Conservation (phyloP, 192 early-diverging fungal genomes). For the Mortierella claussenii region DNA sequence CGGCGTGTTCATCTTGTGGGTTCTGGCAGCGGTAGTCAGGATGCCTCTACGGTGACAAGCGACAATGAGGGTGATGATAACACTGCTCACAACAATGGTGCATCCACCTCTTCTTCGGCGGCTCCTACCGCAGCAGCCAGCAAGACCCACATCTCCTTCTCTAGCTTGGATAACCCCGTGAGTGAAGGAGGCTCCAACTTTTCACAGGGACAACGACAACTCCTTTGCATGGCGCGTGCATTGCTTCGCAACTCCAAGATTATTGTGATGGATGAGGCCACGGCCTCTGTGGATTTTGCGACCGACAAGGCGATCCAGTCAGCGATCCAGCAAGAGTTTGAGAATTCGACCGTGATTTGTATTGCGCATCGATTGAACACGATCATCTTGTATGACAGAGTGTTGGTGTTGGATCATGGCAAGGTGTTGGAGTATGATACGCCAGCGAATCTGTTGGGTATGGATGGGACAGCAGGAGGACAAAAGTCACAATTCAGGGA, state of each 20-base stretch:
- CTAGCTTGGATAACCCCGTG: constrained; percentile 60
- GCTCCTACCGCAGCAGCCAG: background rate
- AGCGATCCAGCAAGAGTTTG: constrained; percentile 81
- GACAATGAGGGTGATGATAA: constrained; percentile 28
- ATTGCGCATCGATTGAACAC: constrained; percentile 89
- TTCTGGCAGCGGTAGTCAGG: constrained; percentile 11
- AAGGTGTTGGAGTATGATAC: constrained; percentile 83
- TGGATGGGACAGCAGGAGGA: constrained; percentile 45
- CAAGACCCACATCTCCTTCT: constrained; percentile 53
- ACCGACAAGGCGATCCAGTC: constrained; percentile 87
- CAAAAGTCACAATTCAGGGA: constrained; percentile 70
- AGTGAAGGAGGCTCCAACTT: constrained; percentile 81
- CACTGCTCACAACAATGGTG: background rate
- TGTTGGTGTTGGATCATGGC: constrained; percentile 80
- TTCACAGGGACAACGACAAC: constrained; percentile 83
- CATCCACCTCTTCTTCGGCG: constrained; percentile 4
- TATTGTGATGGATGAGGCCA: constrained; percentile 90
- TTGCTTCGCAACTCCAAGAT: constrained; percentile 70
- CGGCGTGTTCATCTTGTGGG: constrained; percentile 76
- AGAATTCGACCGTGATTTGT: constrained; percentile 77
- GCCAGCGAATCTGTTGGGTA: constrained; percentile 71
- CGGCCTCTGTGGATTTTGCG: constrained; percentile 86
- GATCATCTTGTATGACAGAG: constrained; percentile 74
- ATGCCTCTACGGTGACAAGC: constrained; percentile 14
- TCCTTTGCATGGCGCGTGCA: constrained; percentile 83